Percentiles rank a stretch among this genome's conserved stretches.
phyloP scores from a whole-genome alignment of 305 asterid species.

The Caryopteris hybrid region DNA sequence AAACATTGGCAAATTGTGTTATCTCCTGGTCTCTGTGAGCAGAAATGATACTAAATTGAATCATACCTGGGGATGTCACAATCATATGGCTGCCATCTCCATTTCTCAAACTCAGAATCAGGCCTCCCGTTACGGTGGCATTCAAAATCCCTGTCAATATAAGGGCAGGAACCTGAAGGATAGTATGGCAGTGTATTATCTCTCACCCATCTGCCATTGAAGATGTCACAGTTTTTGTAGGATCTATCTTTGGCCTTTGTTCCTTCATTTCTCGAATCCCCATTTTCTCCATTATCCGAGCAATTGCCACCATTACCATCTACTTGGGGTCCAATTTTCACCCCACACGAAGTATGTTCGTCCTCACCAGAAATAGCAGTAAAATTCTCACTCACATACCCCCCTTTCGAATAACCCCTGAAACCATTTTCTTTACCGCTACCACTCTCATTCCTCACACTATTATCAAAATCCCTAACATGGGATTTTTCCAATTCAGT shows the following conservation, averaged over 20 bases:
- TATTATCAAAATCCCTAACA: conserved; percentile 18
- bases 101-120: conserved; percentile 55
- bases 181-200: conserved; percentile 71
- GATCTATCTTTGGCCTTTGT: conserved; percentile 23
- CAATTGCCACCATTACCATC: conserved; percentile 19
- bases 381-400: background rate
- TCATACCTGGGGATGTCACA: conserved; percentile 82
- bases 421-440: conserved; percentile 15
- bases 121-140: conserved; percentile 80
- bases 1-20: background rate
- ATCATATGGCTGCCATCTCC: conserved; percentile 89
- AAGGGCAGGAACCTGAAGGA: conserved; percentile 83
- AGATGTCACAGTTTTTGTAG: conserved; percentile 67
- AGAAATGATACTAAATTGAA: background rate
- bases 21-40: background rate
- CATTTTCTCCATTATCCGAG: conserved; percentile 10
- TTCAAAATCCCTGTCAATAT: conserved; percentile 75
- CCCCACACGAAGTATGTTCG: conserved; percentile 3
- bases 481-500: conserved; percentile 5
- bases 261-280: conserved; percentile 9
- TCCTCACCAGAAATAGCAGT: background rate
- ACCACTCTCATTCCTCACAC: conserved; percentile 27
- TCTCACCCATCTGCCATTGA: conserved; percentile 83
- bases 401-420: background rate
- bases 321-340: background rate